phyloP scores from a whole-genome alignment of 2,329 filamentous ascomycete genomes.

The Epichloe bromicola region DNA sequence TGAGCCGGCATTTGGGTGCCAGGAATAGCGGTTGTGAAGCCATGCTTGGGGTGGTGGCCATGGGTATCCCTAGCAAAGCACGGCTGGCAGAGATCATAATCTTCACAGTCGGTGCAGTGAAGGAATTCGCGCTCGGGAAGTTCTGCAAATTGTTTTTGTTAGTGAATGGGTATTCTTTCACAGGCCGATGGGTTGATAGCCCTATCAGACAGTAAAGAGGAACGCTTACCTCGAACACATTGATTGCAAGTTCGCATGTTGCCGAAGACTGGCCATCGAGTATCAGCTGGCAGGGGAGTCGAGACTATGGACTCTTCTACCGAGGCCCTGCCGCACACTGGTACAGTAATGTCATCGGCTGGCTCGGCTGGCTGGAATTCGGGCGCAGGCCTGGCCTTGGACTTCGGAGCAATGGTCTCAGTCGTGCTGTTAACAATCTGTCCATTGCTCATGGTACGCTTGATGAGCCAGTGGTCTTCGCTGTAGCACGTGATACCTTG shows the following conservation, averaged over 20 bases:
- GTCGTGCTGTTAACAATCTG: slow-evolving; percentile 75
- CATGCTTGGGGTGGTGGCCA: slow-evolving; percentile 82
- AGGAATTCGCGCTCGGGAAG: slow-evolving; percentile 69
- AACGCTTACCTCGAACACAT: slow-evolving; percentile 33
- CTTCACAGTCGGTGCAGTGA: slow-evolving; percentile 71
- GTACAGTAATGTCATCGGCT: background rate
- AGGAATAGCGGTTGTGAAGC: slow-evolving; percentile 55
- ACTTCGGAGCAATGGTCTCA: slow-evolving; percentile 60
- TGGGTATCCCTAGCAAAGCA: slow-evolving; percentile 70
- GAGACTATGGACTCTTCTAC: background rate
- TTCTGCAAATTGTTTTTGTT: slow-evolving; percentile 30
- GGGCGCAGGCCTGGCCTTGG: slow-evolving; percentile 20
- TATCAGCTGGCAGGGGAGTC: background rate
- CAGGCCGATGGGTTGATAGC: background rate
- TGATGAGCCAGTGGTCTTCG: slow-evolving; percentile 84
- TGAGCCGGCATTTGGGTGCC: slow-evolving; percentile 47
- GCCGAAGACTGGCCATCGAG: slow-evolving; percentile 9
- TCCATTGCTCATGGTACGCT: slow-evolving; percentile 69
- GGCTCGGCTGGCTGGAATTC: background rate
- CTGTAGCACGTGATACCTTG: slow-evolving; percentile 65
- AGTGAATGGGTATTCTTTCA: slow-evolving; percentile 5
- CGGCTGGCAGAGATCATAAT: slow-evolving; percentile 80
- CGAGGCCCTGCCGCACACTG: background rate
- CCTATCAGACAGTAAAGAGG: background rate
- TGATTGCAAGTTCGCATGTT: slow-evolving; percentile 56